Evolutionary conservation across 2,329 filamentous ascomycete genomes (phyloP).

Genomic region (Colletotrichum tofieldiae): DNA sequence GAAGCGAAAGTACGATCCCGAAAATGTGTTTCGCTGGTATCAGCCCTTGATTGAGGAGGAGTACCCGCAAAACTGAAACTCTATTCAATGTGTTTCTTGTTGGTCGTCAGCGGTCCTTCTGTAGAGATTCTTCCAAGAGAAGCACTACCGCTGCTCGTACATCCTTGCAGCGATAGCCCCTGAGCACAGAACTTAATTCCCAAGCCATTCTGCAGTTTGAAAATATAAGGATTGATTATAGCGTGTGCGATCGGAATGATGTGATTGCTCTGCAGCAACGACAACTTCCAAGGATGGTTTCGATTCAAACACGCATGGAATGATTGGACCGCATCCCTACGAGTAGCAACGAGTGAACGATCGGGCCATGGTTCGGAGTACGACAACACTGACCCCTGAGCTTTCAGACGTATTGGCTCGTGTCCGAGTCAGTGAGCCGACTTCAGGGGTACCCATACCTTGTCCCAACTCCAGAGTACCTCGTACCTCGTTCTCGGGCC

Average conservation of each 20-base stretch:
- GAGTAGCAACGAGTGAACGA: neutral
- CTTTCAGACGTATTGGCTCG: neutral
- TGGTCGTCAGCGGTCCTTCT: too few relatives aligned
- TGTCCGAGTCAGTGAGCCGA: neutral
- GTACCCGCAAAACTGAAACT: neutral
- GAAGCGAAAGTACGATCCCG: slow-evolving; percentile 54
- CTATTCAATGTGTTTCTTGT: neutral
- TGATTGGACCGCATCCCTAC: neutral
- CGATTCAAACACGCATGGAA: neutral
- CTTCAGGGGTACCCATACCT: neutral
- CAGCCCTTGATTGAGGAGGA: slow-evolving; percentile 30
- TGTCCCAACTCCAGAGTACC: neutral
- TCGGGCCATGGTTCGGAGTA: neutral
- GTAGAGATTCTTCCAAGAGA: neutral
- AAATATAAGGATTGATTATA: too few relatives aligned
- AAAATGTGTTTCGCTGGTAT: slow-evolving; percentile 51
- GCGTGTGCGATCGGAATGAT: too few relatives aligned
- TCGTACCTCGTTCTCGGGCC: neutral
- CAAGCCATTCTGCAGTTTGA: too few relatives aligned
- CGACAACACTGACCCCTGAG: neutral
- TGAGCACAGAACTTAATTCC: too few relatives aligned
- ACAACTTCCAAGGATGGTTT: neutral
- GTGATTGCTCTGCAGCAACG: too few relatives aligned
- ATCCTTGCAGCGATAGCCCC: too few relatives aligned
- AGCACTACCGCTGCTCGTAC: too few relatives aligned